Evolutionary conservation across 208 protist species (phyloP).

Genomic region (Tritrichomonas foetus): DNA sequence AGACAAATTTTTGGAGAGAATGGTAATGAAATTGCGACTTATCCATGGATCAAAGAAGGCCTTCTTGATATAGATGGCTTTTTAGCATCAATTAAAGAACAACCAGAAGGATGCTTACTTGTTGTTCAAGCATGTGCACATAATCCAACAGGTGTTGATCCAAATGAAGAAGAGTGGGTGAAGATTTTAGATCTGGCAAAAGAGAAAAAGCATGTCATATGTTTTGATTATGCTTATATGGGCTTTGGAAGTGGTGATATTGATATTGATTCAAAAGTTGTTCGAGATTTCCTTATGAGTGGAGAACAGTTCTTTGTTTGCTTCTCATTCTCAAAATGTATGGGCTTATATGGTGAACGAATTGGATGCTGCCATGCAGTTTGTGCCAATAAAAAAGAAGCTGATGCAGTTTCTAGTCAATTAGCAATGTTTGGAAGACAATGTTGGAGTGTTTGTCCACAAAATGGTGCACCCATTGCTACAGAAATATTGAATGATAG

Average conservation of each 20-base stretch:
- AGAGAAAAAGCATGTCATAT: constrained; percentile 70
- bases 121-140: constrained; percentile 93
- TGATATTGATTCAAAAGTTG: constrained; percentile 72
- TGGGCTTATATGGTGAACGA: constrained; percentile 48
- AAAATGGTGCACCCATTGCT: constrained; percentile 16
- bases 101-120: constrained; percentile 69
- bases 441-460: background rate
- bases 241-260: constrained; percentile 87
- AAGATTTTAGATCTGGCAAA: constrained; percentile 67
- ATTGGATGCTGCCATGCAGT: constrained; percentile 27
- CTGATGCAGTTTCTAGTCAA: background rate
- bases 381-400: background rate
- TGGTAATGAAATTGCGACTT: constrained; percentile 59
- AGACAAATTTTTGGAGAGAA: constrained; percentile 54
- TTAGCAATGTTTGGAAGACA: background rate
- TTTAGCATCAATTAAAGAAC: constrained; percentile 64
- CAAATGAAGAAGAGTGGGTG: constrained; percentile 81
- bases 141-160: constrained; percentile 96
- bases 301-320: background rate
- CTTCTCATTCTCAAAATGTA: constrained; percentile 48
- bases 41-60: constrained; percentile 70
- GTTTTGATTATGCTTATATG: constrained; percentile 85
- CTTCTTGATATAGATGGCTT: constrained; percentile 73
- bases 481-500: background rate
- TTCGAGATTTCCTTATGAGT: background rate